These are phyloP conservation scores for Talaromyces sp. DNA, from an alignment of 2,329 filamentous ascomycete species.

Conservation along the genomic window DNA sequence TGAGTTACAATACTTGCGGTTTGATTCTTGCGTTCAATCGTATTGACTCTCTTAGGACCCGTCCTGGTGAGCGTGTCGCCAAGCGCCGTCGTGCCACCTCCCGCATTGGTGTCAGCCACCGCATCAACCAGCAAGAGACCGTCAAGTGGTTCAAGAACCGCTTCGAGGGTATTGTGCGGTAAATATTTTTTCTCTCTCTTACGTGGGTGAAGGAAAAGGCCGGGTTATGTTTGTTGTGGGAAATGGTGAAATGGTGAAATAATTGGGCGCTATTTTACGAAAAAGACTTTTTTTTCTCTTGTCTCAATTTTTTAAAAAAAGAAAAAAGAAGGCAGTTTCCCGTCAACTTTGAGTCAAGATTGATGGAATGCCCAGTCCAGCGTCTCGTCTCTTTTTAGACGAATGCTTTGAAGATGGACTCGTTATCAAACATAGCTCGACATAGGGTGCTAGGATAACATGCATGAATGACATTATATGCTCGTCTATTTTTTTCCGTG, in stretches of 20 bases:
- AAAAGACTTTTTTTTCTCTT: conserved; percentile 14
- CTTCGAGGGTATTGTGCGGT: conserved; percentile 98
- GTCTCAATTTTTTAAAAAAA: conserved; percentile 17
- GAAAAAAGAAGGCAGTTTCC: neutral
- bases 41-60: conserved; percentile 55
- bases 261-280: conserved; percentile 23
- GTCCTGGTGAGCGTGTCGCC: conserved; percentile 94
- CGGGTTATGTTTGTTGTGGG: conserved; percentile 10
- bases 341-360: neutral
- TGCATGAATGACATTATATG: neutral
- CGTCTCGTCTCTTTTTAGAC: conserved; percentile 14
- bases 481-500: neutral
- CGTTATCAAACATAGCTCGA: neutral
- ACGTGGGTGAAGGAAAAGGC: conserved; percentile 12
- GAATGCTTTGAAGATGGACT: neutral
- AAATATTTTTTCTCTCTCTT: conserved; percentile 43
- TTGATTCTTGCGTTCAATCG: neutral
- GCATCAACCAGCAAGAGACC: conserved; percentile 90
- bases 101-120: conserved; percentile 80
- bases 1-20: conserved; percentile 37
- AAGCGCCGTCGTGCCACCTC: conserved; percentile 87
- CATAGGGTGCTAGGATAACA: neutral
- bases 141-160: conserved; percentile 96
- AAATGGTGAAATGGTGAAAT: conserved; percentile 12
- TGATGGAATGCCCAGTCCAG: conserved; percentile 1